Percentiles rank a stretch among this genome's conserved stretches.
phyloP scores from a whole-genome alignment of 768 basidiomycete species.

The Lyophyllum semitale region DNA sequence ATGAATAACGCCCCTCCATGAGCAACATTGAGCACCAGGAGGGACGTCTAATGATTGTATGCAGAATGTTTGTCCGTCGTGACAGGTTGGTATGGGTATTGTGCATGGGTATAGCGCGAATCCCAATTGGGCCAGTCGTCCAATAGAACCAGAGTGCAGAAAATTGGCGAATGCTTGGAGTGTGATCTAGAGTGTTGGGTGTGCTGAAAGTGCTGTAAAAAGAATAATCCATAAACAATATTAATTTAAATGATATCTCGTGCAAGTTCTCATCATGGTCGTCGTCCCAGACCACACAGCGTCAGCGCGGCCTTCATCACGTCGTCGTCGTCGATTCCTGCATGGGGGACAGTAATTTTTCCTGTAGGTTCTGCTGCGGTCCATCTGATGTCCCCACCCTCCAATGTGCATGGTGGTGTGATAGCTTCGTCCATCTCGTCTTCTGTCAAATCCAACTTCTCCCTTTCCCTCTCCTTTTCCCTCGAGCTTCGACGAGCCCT shows the following conservation, averaged over 20 bases:
- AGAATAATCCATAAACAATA: constrained; percentile 17
- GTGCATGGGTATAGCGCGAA: neutral
- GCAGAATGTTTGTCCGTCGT: neutral
- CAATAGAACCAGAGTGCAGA: neutral
- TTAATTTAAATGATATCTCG: constrained; percentile 18
- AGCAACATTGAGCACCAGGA: constrained; percentile 13
- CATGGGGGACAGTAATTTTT: constrained; percentile 15
- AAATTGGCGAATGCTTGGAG: neutral
- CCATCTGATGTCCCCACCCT: constrained; percentile 43
- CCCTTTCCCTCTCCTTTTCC: constrained; percentile 21
- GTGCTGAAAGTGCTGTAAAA: constrained; percentile 1
- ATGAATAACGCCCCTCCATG: neutral
- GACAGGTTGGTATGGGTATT: neutral
- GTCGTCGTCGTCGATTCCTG: constrained; percentile 54
- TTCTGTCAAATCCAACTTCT: constrained; percentile 51
- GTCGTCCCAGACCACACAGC: constrained; percentile 57
- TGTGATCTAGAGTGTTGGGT: neutral
- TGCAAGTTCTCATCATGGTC: constrained; percentile 11
- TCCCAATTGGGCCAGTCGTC: neutral
- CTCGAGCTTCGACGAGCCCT: constrained; percentile 4
- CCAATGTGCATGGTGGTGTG: constrained; percentile 60
- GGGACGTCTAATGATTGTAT: neutral
- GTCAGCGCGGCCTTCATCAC: constrained; percentile 72
- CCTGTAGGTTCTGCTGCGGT: constrained; percentile 19
- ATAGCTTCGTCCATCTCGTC: constrained; percentile 66